Base-by-base conservation (phyloP, 2,329 filamentous ascomycete genomes). In the Cladosporium austrohemisphaericum region DNA sequence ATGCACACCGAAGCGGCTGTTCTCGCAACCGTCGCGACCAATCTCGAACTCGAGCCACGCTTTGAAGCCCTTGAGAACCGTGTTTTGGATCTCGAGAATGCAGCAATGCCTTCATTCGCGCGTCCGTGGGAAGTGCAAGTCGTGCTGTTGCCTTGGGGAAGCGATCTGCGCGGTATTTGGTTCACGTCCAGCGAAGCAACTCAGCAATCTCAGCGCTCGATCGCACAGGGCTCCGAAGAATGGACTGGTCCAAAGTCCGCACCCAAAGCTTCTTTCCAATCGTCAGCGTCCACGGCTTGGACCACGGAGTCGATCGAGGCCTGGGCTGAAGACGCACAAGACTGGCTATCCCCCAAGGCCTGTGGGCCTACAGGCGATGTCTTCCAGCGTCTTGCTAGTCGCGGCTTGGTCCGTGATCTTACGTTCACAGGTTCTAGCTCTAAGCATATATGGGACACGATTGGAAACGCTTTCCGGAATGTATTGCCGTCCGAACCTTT, bases 61-160 rank as follows among this genome's bases (percentile, higher is more conserved):
- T 62, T 80, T 20, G 69, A 72, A 38, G 66, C 65, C 28, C 68
- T 80, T 8, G 76, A 79, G 54, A 66, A 69, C 18, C 68, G 74
- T 4, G 54, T 77, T 4, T 60, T 71, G 23, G 72, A 78, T 35
- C 71, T 88, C 8, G 83, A 86, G 63, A 75, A 76, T 5, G 71
- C 65, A 4, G 63, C 77, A 8, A 66, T 81, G 23, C 85, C 86
- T n/a, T 81, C 84, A 0, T 72, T 73, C 22, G 67, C 69, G 33
- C 74, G 79, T 32, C 84, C 86, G 0, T 90, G 86, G 84, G 79
- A 86, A 55, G 71, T 92, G 1, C 86, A 91, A 60, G 83, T 91
- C 4, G 81, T 91, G 1, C 81, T 90, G 50, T 65, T 91, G 6
- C 87, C 87, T 1, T 92, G 88, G 64, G 77, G 77, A 4, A 66